Percentiles rank a stretch among this genome's conserved stretches.
phyloP scores from a whole-genome alignment of 2,329 filamentous ascomycete species.

The Clarireedia homoeocarpa region DNA sequence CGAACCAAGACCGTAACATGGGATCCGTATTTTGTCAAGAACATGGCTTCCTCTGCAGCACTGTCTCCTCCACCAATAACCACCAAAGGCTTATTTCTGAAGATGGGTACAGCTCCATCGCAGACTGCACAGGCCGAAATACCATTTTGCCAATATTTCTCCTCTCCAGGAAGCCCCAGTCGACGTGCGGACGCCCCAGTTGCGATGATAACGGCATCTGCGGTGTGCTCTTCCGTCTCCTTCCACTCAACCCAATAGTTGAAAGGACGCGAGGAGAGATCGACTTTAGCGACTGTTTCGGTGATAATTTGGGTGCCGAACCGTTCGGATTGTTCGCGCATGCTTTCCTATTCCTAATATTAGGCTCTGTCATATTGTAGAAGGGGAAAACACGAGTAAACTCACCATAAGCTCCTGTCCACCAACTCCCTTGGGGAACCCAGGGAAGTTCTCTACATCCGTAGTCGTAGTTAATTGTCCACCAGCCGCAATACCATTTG shows the following conservation, averaged over 20 bases:
- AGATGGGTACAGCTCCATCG: conserved; percentile 94
- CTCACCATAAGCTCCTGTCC: conserved; percentile 72
- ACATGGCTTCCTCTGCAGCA: conserved; percentile 93
- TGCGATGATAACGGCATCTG: conserved; percentile 87
- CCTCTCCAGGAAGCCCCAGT: conserved; percentile 76
- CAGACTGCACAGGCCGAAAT: conserved; percentile 96
- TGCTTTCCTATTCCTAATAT: conserved; percentile 51
- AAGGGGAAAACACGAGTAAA: neutral
- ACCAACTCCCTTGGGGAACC: conserved; percentile 84
- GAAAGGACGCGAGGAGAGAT: conserved; percentile 79
- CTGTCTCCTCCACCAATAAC: conserved; percentile 97
- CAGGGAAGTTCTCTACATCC: conserved; percentile 96
- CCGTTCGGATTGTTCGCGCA: conserved; percentile 82
- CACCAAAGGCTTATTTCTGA: conserved; percentile 89
- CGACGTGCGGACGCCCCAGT: conserved; percentile 89
- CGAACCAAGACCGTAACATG: conserved; percentile 92
- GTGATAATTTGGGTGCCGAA: conserved; percentile 92
- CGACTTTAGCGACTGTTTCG: conserved; percentile 85
- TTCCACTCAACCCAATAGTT: conserved; percentile 92
- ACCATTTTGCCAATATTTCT: conserved; percentile 95
- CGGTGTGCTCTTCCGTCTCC: conserved; percentile 71
- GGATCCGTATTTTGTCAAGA: conserved; percentile 94
- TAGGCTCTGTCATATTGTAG: neutral
- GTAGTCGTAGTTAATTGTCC: conserved; percentile 98
- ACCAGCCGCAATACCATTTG: conserved; percentile 90